phyloP scores from a whole-genome alignment of 2,329 filamentous ascomycete species.

The Colletotrichum plurivorum region DNA sequence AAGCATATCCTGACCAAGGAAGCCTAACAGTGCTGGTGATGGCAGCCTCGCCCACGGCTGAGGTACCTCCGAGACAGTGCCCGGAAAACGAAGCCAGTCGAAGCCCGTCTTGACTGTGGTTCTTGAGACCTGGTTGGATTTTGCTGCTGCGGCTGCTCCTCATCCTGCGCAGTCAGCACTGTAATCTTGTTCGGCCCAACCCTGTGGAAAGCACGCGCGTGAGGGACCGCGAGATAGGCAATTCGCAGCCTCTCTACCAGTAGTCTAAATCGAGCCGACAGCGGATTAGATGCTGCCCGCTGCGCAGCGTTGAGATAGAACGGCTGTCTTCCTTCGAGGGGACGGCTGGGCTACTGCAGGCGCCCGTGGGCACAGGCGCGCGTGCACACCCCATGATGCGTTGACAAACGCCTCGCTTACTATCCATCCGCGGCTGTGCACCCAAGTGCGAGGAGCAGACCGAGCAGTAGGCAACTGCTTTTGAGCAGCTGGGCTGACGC shows the following conservation, averaged over 20 bases:
- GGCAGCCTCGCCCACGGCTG: slow-evolving; percentile 9
- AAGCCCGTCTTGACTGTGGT: too few relatives aligned
- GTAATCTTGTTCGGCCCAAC: background rate
- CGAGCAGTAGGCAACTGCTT: background rate
- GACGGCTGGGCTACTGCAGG: background rate
- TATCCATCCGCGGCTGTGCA: slow-evolving; percentile 3
- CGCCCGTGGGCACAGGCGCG: background rate
- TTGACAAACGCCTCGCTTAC: background rate
- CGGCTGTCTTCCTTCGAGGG: background rate
- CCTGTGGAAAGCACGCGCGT: background rate
- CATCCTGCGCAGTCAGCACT: slow-evolving; percentile 16
- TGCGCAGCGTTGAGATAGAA: background rate
- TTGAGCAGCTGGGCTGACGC: background rate
- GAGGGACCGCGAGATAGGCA: background rate
- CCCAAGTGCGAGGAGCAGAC: background rate
- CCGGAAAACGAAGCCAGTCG: background rate
- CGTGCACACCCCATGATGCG: background rate
- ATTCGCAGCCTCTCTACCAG: background rate
- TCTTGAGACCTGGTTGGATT: background rate
- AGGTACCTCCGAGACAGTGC: slow-evolving; percentile 20
- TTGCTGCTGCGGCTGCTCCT: background rate
- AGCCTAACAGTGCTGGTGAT: background rate
- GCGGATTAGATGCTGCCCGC: background rate
- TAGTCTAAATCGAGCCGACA: background rate
- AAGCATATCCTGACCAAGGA: background rate